phyloP scores from a whole-genome alignment of 2,329 filamentous ascomycete species.

The Colletotrichum orbiculare region DNA sequence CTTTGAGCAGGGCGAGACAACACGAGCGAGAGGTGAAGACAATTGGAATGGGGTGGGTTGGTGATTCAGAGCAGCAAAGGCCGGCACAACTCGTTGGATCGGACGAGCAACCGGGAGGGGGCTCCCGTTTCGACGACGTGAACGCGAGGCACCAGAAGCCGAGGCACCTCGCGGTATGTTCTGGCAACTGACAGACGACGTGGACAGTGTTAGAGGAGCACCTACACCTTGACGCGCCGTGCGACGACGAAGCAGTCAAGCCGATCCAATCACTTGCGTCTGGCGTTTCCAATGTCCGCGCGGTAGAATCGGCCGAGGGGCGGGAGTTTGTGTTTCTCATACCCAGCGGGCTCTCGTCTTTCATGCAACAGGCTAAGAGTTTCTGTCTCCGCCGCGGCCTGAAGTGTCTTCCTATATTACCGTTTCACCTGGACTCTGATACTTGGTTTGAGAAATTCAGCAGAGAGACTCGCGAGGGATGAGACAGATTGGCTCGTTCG shows the following conservation, averaged over 20 bases:
- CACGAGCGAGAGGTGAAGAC: too few relatives aligned
- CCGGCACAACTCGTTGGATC: not conserved
- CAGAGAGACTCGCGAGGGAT: not conserved
- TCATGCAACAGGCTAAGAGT: not conserved
- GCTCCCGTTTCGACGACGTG: slow-evolving; percentile 21
- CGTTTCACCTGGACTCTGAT: slow-evolving; percentile 34
- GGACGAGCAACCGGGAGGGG: not conserved
- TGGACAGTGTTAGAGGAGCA: not conserved
- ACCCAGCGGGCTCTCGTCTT: not conserved
- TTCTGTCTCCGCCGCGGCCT: slow-evolving; percentile 8
- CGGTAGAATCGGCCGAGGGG: slow-evolving; percentile 22
- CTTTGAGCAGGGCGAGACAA: too few relatives aligned
- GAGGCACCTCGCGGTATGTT: not conserved
- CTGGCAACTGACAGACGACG: slow-evolving; percentile 17
- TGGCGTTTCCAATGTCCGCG: slow-evolving; percentile 15
- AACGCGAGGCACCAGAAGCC: slow-evolving; percentile 22
- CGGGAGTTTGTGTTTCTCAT: slow-evolving; percentile 4
- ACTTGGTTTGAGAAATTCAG: slow-evolving; percentile 8
- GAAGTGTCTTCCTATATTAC: not conserved
- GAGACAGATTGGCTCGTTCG: slow-evolving; percentile 21
- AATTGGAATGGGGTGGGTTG: too few relatives aligned
- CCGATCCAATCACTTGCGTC: slow-evolving; percentile 16
- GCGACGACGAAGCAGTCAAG: not conserved
- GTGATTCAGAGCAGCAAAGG: not conserved
- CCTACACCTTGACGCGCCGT: slow-evolving; percentile 33